Evolutionary conservation across 2,329 filamentous ascomycete genomes (phyloP), one percentile per base, ranked within the genome.

Genomic region (Plectosphaerella sp.): DNA sequence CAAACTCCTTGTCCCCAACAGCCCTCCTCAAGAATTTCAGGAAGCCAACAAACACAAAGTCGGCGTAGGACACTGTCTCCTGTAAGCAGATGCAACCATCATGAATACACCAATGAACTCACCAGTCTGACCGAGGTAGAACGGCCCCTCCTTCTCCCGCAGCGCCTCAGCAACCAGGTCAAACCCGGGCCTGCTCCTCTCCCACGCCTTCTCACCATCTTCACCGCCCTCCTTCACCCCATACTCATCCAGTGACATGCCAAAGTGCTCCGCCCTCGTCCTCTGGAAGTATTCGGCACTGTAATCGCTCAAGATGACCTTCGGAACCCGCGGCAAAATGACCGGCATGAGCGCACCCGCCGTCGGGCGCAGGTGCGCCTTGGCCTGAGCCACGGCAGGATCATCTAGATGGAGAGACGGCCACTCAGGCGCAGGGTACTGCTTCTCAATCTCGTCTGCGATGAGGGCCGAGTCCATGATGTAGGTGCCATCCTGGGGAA

Each of bases 401-500:
- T 79, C 76, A 58, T 86, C 77, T 3, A 88, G 69, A 55, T 79
- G 76, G 2, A 88, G 63, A 0, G 79, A 71, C 0, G 84, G 85
- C 20, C 18, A 43, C 41, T 16, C 11, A 9, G 41, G 41, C 41
- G 72, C 65, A 0, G 86, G 86, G 57, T 87, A 72, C 0, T 69
- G 67, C 50, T 74, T 68, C 61, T 90, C 86, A 35, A 91, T 72
- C 16, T 72, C 72, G 14, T 68, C 58, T 14, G 79, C 83, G 56
- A 91, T 90, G 43, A 69, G 67, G 55, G 68, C 71, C 2, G 83
- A 87, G 62, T 90, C 85, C 79, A 84, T 87, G 9, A 86, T 58
- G 60, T 80, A 84, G 1, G 64, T 77, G 16, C 80, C 82, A 47
- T 84, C 76, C 16, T 43, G 41, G 0, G 77, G 72, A 45, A 84